A percentile compares a stretch with the other conserved stretches of the same genome.
phyloP scores from a whole-genome alignment of 1,139 yeast genomes.

The Sugiyamaella pinicola region DNA sequence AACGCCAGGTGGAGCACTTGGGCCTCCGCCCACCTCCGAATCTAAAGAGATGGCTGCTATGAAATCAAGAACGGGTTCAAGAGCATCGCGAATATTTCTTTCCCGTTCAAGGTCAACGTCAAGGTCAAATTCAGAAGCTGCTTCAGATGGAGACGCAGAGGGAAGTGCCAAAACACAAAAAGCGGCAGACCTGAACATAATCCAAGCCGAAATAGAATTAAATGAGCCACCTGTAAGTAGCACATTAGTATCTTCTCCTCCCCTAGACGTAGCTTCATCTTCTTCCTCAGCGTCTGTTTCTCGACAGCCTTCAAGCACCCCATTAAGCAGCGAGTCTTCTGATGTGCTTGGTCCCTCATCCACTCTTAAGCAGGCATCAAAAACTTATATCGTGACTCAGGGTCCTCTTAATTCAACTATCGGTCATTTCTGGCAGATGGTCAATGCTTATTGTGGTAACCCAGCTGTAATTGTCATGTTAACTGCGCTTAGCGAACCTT shows the following conservation, averaged over 20 bases:
- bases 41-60: background rate
- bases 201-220: background rate
- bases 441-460: slow-evolving; percentile 47
- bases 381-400: slow-evolving; percentile 59
- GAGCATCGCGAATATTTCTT: slow-evolving; percentile 2
- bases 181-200: background rate
- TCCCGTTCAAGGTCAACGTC: background rate
- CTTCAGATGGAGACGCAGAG: background rate
- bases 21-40: slow-evolving; percentile 15
- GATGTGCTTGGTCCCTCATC: background rate
- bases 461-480: slow-evolving; percentile 77
- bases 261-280: background rate
- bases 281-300: slow-evolving; percentile 11
- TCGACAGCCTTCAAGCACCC: background rate
- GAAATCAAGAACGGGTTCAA: background rate
- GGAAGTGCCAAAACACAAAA: background rate
- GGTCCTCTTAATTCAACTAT: slow-evolving; percentile 70
- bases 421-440: slow-evolving; percentile 87
- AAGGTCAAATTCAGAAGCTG: background rate
- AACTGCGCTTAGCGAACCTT: slow-evolving; percentile 64
- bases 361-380: slow-evolving; percentile 12
- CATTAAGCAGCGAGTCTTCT: slow-evolving; percentile 3
- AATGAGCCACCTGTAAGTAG: background rate
- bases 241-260: background rate
- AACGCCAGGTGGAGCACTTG: slow-evolving; percentile 34